Base-by-base conservation (phyloP, 164 flowering plant genomes). In the Vitis riparia region DNA sequence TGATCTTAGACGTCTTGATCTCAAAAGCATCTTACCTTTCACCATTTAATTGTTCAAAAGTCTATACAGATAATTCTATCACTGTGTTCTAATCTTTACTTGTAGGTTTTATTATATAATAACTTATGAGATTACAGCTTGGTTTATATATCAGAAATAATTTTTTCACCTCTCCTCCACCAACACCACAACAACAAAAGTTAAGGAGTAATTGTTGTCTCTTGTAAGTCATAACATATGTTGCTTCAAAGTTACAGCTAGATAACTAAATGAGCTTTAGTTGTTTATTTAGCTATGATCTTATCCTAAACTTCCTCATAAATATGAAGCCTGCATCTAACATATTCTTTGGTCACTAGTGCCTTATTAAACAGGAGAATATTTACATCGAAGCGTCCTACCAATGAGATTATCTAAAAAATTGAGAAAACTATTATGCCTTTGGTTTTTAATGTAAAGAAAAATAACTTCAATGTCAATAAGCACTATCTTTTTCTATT, bases 391-490 rank as follows among this genome's bases (percentile, higher is more conserved):
- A 96, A 91, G 73, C 65, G 80, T 73, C 78, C 98, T 61, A 97
- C 97, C 11, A 84, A 80, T 65, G 97, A 93, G 75, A 93, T 96
- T 44, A 83, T 96, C 27, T 82, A 94, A 44, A 96, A 89, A 81
- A 93, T 96, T 53, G 97, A 96, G 83, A 82, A 86, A 80, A 82
- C 95, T 66, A 98, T 95, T 67, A 63, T 27, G 19, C 99, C 99
- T 66, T 70, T 96, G 85, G 98, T 98, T 17, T 96, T 96, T 80
- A 91, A 86, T 72, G 97, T 96, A 58, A 91, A 83, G 91, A 96
- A 92, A 83, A 86, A 86, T 71, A 92, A 92, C 55, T 88, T 72
- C 82, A 96, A 96, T 98, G 99, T 91, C 14, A 19, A 51, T 23
- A n/a, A 3, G 3, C n/a, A 1, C 13, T 2, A 17, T 62, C 59